These are phyloP conservation scores for Colletotrichum sp. DNA, from an alignment of 2,329 filamentous ascomycete species.

Conservation along the genomic window DNA sequence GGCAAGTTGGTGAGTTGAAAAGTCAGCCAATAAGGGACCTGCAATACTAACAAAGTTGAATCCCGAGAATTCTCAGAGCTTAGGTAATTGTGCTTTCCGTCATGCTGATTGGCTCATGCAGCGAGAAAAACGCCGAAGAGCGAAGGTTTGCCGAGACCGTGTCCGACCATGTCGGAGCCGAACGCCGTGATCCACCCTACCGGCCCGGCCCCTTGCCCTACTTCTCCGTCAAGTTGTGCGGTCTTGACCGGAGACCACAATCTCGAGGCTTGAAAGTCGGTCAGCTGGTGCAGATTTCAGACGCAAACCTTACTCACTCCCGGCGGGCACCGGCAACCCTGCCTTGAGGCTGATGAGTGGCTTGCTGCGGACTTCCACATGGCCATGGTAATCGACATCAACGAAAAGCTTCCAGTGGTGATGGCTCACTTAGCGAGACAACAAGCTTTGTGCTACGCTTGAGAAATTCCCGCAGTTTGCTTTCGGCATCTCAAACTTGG, in stretches of 20 bases:
- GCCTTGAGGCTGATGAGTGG: background rate
- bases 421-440: background rate
- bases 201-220: background rate
- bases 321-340: background rate
- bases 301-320: background rate
- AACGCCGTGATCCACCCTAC: background rate
- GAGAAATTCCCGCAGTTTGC: fast-evolving
- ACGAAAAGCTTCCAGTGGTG: background rate
- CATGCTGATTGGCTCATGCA: background rate
- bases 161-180: background rate
- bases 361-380: background rate
- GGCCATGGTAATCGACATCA: background rate
- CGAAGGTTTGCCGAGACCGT: background rate
- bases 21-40: background rate
- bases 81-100: background rate
- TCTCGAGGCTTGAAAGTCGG: background rate
- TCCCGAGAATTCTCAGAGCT: background rate
- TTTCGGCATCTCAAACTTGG: background rate
- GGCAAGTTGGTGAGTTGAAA: background rate
- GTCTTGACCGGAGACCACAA: background rate
- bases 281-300: fast-evolving
- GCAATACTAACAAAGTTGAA: background rate
- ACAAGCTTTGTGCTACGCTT: background rate
- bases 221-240: background rate
- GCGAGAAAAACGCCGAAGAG: background rate